phyloP scores from a whole-genome alignment of 73 alveolate species.

The Symbiodinium natans region DNA sequence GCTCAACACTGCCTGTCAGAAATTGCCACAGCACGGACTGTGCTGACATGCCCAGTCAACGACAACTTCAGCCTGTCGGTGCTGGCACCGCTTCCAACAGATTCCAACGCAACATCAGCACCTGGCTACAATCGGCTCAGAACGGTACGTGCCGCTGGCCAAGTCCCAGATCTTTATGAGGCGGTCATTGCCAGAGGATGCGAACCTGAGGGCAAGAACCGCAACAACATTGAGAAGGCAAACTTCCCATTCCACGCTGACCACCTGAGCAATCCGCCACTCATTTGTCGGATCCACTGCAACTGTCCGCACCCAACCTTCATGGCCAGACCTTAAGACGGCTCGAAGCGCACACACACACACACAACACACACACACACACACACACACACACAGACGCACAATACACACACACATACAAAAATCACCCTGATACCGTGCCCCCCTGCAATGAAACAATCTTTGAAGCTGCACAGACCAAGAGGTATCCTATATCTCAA shows the following conservation, averaged over 20 bases:
- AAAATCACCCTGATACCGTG: too few relatives aligned
- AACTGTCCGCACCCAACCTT: conserved; percentile 99
- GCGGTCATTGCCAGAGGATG: conserved; percentile 99
- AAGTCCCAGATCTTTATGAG: conserved; percentile 99
- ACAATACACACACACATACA: too few relatives aligned
- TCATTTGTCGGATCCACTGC: conserved; percentile 99
- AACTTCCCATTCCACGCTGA: not conserved
- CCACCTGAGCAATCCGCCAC: conserved; percentile 89
- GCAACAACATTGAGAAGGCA: too few relatives aligned
- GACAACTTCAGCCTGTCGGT: conserved; percentile 97
- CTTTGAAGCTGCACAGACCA: not conserved
- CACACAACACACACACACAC: too few relatives aligned
- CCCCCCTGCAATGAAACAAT: too few relatives aligned
- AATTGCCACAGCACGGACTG: conserved; percentile 97
- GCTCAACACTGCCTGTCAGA: conserved; percentile 64
- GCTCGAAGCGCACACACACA: not conserved
- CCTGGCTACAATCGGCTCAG: not conserved
- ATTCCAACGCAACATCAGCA: not conserved
- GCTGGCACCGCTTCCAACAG: not conserved
- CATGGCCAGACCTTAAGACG: conserved; percentile 97
- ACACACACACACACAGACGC: too few relatives aligned
- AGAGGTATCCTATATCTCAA: not conserved
- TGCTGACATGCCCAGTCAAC: conserved; percentile 99
- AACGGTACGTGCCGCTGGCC: conserved; percentile 97
- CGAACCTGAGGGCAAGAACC: conserved; percentile 95